These are phyloP conservation scores for Aspergillus sp. DNA, from an alignment of 2,329 filamentous ascomycete genomes.

Conservation along the genomic window DNA sequence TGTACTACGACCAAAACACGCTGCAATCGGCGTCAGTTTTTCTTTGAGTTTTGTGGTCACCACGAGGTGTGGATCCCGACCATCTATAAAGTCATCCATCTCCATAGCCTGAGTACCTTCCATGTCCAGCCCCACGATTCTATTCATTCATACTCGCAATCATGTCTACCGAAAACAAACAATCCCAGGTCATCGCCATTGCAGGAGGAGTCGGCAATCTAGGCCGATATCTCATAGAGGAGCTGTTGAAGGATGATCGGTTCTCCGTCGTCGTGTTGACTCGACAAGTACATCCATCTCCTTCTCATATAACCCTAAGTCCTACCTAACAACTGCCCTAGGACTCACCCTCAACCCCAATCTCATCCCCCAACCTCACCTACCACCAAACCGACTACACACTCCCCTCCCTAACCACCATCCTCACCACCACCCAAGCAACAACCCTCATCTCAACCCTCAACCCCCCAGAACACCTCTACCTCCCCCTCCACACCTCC, in stretches of 20 bases:
- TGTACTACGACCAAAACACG: too few species aligned
- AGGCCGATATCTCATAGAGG: not conserved
- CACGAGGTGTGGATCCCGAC: too few species aligned
- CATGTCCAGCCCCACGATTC: too few species aligned
- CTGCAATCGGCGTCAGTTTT: too few species aligned
- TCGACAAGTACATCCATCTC: not conserved
- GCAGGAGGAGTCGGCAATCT: not conserved
- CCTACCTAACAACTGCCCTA: not conserved
- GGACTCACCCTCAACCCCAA: not conserved
- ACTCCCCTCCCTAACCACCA: not conserved
- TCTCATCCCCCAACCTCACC: not conserved
- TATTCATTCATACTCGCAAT: not conserved
- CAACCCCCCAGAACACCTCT: not conserved
- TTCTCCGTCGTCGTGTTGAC: not conserved
- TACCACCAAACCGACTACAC: not conserved
- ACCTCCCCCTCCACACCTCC: conserved; percentile 2
- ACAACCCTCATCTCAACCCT: not conserved
- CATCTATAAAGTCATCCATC: too few species aligned
- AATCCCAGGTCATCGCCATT: not conserved
- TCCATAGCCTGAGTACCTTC: too few species aligned
- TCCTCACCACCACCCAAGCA: not conserved
- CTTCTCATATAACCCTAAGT: not conserved
- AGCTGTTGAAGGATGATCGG: not conserved
- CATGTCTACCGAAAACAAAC: not conserved
- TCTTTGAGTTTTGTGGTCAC: too few species aligned